phyloP scores from a whole-genome alignment of 805 yeast genomes.

The Candida boleticola region DNA sequence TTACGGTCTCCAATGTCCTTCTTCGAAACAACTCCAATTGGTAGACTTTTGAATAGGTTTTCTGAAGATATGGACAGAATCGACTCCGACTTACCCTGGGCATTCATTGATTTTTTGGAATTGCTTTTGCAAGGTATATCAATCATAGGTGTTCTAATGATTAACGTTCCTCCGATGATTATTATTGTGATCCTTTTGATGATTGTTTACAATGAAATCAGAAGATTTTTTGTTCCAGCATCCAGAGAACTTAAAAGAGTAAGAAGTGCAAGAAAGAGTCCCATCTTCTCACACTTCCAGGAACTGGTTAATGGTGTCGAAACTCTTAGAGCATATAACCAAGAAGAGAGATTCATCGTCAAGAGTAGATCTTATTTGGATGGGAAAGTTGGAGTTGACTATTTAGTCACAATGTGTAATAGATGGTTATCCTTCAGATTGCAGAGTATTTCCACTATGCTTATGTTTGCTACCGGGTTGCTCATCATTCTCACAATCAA shows the following conservation, averaged over 20 bases:
- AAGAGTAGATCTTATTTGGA: conserved; percentile 22
- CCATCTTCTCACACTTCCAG: conserved; percentile 27
- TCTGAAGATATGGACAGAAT: conserved; percentile 24
- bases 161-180: conserved; percentile 24
- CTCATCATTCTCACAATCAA: conserved; percentile 18
- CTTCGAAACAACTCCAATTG: conserved; percentile 30
- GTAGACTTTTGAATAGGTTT: conserved; percentile 28
- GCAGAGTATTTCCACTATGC: conserved; percentile 20
- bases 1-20: conserved; percentile 28
- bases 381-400: conserved; percentile 15
- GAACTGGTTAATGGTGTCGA: conserved; percentile 29
- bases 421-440: conserved; percentile 27
- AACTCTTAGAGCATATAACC: conserved; percentile 25
- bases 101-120: conserved; percentile 16
- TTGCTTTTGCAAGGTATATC: conserved; percentile 16
- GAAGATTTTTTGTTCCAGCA: conserved; percentile 21
- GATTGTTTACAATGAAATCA: conserved; percentile 20
- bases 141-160: conserved; percentile 21
- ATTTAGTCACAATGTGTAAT: conserved; percentile 21
- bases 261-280: conserved; percentile 22
- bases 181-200: conserved; percentile 17
- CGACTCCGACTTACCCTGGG: conserved; percentile 21
- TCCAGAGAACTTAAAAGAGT: conserved; percentile 27
- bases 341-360: conserved; percentile 20
- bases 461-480: conserved; percentile 18